A percentile compares a stretch with the other conserved stretches of the same genome.
Conservation (phyloP, 1,284 basidiomycete genomes). For the Lentinus polychrous region DNA sequence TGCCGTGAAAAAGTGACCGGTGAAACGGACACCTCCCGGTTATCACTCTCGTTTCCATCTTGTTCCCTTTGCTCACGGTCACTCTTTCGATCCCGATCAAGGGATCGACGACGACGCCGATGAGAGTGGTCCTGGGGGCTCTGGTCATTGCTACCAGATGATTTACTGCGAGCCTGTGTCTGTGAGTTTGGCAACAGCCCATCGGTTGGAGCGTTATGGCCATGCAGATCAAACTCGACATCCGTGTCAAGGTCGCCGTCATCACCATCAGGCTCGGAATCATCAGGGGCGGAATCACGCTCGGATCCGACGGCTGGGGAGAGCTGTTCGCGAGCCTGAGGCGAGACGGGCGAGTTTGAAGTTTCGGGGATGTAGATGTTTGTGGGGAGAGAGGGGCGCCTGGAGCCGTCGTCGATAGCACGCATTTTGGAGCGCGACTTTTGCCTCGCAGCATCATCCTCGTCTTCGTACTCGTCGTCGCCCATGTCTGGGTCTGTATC, state of each 20-base stretch:
- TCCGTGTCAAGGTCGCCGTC: conserved; percentile 31
- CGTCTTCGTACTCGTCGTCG: conserved; percentile 25
- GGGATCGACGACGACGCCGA: neutral
- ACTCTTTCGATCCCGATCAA: conserved; percentile 26
- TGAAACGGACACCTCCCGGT: conserved; percentile 9
- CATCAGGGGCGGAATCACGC: conserved; percentile 10
- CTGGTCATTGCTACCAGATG: neutral
- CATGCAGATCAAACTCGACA: conserved; percentile 28
- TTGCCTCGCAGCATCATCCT: conserved; percentile 28
- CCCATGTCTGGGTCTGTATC: conserved; percentile 13
- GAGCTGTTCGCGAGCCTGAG: conserved; percentile 1
- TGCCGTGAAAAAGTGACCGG: conserved; percentile 19
- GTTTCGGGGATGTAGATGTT: conserved; percentile 19
- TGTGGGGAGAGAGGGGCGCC: conserved; percentile 37
- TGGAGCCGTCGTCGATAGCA: conserved; percentile 38
- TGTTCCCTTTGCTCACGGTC: conserved; percentile 33
- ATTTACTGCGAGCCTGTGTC: conserved; percentile 28
- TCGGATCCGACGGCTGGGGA: conserved; percentile 11
- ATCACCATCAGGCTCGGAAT: conserved; percentile 16
- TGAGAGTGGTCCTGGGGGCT: no score
- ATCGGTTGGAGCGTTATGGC: conserved; percentile 11
- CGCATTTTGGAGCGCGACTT: conserved; percentile 36
- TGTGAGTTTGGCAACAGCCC: conserved; percentile 33
- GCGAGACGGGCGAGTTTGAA: neutral
- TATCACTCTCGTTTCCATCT: conserved; percentile 9